These are phyloP conservation scores for Coemansia sp. DNA, from an alignment of 192 early-diverging fungal species.

Conservation along the genomic window DNA sequence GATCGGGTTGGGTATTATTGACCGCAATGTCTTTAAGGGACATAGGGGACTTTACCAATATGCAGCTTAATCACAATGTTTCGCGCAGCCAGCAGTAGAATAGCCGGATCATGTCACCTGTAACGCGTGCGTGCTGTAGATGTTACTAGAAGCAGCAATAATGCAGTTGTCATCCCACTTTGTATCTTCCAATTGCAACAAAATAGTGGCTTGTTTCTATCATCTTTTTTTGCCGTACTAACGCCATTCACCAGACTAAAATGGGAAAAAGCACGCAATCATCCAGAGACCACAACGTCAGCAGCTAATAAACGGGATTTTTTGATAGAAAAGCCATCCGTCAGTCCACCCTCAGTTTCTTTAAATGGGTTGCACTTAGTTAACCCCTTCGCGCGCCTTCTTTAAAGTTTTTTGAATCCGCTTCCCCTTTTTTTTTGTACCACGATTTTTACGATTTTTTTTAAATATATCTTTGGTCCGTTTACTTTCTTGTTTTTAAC, in stretches of 20 bases:
- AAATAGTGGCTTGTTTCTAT: not conserved
- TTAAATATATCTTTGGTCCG: not conserved
- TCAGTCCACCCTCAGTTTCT: not conserved
- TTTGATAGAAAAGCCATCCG: not conserved
- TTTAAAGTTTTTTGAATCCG: not conserved
- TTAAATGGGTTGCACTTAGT: not conserved
- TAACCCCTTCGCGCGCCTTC: not conserved
- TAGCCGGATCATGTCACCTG: not conserved
- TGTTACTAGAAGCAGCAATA: not conserved
- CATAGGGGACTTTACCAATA: not conserved
- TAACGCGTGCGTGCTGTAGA: not conserved
- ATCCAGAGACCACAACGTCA: not conserved
- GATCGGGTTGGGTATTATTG: not conserved
- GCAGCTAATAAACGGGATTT: not conserved
- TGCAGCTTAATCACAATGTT: not conserved
- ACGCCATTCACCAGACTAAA: not conserved
- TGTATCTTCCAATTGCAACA: not conserved
- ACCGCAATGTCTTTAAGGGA: not conserved
- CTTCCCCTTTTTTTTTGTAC: not conserved
- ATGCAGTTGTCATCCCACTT: not conserved
- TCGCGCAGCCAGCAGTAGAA: not conserved
- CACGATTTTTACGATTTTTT: not conserved
- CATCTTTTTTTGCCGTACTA: not conserved
- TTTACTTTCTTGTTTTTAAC: not conserved
- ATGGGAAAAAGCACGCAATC: not conserved